phyloP scores from a whole-genome alignment of 768 basidiomycete genomes.

The Suillus spraguei region DNA sequence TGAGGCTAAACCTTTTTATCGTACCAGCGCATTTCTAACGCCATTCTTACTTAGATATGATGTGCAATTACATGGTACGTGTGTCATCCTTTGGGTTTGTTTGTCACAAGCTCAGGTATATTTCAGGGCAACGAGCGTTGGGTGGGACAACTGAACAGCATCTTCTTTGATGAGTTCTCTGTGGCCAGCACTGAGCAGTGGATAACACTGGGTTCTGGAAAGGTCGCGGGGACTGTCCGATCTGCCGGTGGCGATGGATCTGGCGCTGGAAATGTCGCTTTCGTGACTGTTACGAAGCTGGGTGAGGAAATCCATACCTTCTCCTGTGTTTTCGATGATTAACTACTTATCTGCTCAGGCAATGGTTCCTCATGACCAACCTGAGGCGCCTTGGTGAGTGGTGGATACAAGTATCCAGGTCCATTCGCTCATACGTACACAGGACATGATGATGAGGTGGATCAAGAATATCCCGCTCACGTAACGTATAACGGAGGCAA shows the following conservation, averaged over 20 bases:
- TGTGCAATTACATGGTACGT: too few relatives aligned
- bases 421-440: constrained; percentile 9
- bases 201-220: constrained; percentile 53
- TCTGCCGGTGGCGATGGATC: constrained; percentile 64
- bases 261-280: constrained; percentile 84
- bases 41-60: too few relatives aligned
- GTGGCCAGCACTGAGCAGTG: constrained; percentile 53
- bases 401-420: not conserved
- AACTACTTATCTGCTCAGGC: constrained; percentile 44
- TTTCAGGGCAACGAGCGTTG: constrained; percentile 78
- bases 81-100: constrained; percentile 11
- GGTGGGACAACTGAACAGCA: constrained; percentile 63
- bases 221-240: constrained; percentile 67
- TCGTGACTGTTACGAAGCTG: constrained; percentile 80
- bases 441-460: constrained; percentile 68
- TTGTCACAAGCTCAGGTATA: constrained; percentile 6
- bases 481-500: not conserved
- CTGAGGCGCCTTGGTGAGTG: constrained; percentile 78
- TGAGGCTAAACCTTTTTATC: too few relatives aligned
- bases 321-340: constrained; percentile 1
- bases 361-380: constrained; percentile 94
- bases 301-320: constrained; percentile 47
- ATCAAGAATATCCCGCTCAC: constrained; percentile 53
- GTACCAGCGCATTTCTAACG: too few relatives aligned
- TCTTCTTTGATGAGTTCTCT: constrained; percentile 64